Evolutionary conservation across 331 rosid genomes (phyloP).

Genomic region (Dryas integrifolia): DNA sequence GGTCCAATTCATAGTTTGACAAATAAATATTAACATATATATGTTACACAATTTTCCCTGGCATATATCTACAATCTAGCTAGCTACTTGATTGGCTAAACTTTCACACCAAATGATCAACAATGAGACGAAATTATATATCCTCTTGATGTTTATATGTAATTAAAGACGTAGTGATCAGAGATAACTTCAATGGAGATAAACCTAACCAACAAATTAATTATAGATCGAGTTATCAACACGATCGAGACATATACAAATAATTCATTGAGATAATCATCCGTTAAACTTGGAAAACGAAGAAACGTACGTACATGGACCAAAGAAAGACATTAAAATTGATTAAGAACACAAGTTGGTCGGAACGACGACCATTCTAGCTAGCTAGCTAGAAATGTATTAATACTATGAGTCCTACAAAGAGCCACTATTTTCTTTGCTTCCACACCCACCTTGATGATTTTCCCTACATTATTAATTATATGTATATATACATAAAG

Average conservation of each 20-base stretch:
- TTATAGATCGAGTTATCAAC: background rate
- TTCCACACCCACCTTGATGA: constrained; percentile 11
- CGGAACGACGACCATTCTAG: background rate
- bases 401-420: background rate
- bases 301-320: background rate
- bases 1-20: no score
- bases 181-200: background rate
- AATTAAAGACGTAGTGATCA: background rate
- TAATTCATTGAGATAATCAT: background rate
- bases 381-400: background rate
- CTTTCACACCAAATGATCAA: background rate
- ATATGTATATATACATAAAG: background rate
- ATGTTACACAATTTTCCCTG: no score
- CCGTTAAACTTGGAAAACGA: constrained; percentile 3
- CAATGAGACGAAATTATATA: background rate
- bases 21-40: no score
- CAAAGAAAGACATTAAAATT: background rate
- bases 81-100: background rate
- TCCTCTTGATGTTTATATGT: background rate
- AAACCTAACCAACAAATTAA: background rate
- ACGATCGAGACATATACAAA: background rate
- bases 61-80: no score
- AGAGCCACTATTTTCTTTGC: constrained; percentile 1
- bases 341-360: constrained; percentile 3
- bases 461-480: background rate